These are phyloP conservation scores for Aspergillus sp. DNA, from an alignment of 2,329 filamentous ascomycete genomes.

Conservation along the genomic window DNA sequence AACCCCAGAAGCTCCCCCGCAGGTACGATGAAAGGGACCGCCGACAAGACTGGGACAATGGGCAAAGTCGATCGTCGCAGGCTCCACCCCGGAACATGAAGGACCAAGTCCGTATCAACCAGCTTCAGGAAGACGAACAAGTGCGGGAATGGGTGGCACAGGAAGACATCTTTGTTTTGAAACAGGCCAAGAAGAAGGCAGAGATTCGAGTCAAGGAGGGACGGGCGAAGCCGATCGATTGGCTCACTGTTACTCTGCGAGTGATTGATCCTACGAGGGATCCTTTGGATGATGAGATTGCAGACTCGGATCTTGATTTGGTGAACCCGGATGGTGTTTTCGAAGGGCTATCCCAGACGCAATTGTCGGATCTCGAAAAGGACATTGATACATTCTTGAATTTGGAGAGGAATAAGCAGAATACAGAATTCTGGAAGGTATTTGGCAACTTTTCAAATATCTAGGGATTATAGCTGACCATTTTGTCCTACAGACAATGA, in stretches of 20 bases:
- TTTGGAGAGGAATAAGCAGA: slow-evolving; percentile 72
- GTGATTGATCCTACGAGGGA: slow-evolving; percentile 82
- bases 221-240: slow-evolving; percentile 87
- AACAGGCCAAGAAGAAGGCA: slow-evolving; percentile 97
- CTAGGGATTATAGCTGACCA: slow-evolving; percentile 5
- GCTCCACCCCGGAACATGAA: slow-evolving; percentile 30
- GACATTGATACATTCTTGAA: slow-evolving; percentile 77
- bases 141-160: slow-evolving; percentile 82
- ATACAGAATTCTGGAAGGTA: slow-evolving; percentile 82
- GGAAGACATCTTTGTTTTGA: slow-evolving; percentile 92
- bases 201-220: slow-evolving; percentile 89
- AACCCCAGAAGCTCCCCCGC: slow-evolving; percentile 32
- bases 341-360: slow-evolving; percentile 60
- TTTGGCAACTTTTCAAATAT: slow-evolving; percentile 11
- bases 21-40: slow-evolving; percentile 26
- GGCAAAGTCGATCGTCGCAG: slow-evolving; percentile 14
- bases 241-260: slow-evolving; percentile 83
- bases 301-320: slow-evolving; percentile 71
- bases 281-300: slow-evolving; percentile 73
- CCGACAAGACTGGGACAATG: slow-evolving; percentile 17
- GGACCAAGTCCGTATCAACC: slow-evolving; percentile 44
- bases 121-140: slow-evolving; percentile 70
- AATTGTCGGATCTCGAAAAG: slow-evolving; percentile 71
- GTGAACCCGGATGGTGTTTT: slow-evolving; percentile 78
- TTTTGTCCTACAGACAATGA: slow-evolving; percentile 58